These are phyloP conservation scores for Boletus rubropictus DNA, from an alignment of 768 basidiomycete genomes.

Conservation along the genomic window DNA sequence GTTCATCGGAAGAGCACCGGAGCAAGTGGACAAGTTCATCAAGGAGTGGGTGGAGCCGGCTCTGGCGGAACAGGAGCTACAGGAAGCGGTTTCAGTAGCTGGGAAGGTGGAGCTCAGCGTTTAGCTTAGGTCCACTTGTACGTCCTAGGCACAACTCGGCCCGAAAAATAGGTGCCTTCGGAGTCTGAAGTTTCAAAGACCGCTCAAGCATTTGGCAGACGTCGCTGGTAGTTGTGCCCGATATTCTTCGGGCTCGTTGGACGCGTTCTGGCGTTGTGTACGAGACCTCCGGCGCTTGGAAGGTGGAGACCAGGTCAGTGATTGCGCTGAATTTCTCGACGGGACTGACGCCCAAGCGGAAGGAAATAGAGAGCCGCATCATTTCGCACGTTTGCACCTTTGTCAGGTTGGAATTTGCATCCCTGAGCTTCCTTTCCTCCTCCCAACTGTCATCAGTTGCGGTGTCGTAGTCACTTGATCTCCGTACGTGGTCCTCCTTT, in stretches of 20 bases:
- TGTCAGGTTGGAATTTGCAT: conserved; percentile 17
- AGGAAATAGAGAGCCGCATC: conserved; percentile 17
- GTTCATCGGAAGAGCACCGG: conserved; percentile 90
- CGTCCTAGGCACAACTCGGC: conserved; percentile 6
- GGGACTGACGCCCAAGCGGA: conserved; percentile 6
- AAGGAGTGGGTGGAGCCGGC: conserved; percentile 86
- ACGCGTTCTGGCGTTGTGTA: background rate
- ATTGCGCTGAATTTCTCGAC: background rate
- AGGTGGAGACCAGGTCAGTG: conserved; percentile 8
- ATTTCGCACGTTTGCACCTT: conserved; percentile 27
- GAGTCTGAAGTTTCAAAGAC: conserved; percentile 18
- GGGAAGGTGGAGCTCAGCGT: conserved; percentile 52
- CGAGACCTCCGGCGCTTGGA: background rate
- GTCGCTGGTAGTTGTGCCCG: background rate
- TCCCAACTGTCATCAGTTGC: conserved; percentile 5
- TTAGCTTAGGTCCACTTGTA: background rate
- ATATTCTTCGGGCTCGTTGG: background rate
- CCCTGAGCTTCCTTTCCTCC: conserved; percentile 12
- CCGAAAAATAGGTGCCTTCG: conserved; percentile 11
- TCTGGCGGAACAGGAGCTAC: conserved; percentile 51
- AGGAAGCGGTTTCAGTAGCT: conserved; percentile 45
- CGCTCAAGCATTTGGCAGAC: conserved; percentile 3
- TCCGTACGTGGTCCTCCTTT: conserved; percentile 17
- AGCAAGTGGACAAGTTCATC: conserved; percentile 90
- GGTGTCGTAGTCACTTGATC: conserved; percentile 1